Base-by-base conservation (phyloP, 306 rosid species). In the Rosa lucieae region DNA sequence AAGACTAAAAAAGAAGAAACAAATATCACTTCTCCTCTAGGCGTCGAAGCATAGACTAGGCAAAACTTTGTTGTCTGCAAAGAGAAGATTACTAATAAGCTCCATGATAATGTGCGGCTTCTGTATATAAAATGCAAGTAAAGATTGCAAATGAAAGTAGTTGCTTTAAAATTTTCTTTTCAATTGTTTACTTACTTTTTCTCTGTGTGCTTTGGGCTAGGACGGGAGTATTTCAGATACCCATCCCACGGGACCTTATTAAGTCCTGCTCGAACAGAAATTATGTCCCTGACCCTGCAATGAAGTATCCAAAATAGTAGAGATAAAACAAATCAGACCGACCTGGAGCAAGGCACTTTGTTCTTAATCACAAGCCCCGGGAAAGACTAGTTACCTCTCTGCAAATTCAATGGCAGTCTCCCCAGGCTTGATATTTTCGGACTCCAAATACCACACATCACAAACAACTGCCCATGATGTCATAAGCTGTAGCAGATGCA, bases 221-320 rank as follows among this genome's bases (percentile, higher is more conserved):
- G 99, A 52, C 91, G 97, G 72, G 99, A 89, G 82, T 95, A 91
- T 88, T 95, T 95, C 70, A 95, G 89, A 81, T 90, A 95, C 80
- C 98, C 99, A 79, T 95, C 98, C 99, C 99, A 95, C n/a, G 97
- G 99, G 82, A 92, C 99, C 86, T 43, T 95, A 83, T 91, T 92
- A 43, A 95, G 96, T 74, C 99, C 99, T 47, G 99, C 99, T 59
- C 98, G 88, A 70, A 79, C 73, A 14, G 97, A 88, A 72, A 95
- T 95, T 84, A 95, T 90, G 81, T 82, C 96, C 89, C 99, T 85
- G 63, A 95, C 92, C 93, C 99, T 95, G 85, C 76, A 83, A 6
- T 23, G 21, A 69, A 72, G 37, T 74, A 66, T 81, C 62, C 10
- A 68, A 78, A 79, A 9, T 74, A 63, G 63, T 39, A 39, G 55